Base-by-base conservation (phyloP, 2,329 filamentous ascomycete genomes). In the Fusarium verrucosum region DNA sequence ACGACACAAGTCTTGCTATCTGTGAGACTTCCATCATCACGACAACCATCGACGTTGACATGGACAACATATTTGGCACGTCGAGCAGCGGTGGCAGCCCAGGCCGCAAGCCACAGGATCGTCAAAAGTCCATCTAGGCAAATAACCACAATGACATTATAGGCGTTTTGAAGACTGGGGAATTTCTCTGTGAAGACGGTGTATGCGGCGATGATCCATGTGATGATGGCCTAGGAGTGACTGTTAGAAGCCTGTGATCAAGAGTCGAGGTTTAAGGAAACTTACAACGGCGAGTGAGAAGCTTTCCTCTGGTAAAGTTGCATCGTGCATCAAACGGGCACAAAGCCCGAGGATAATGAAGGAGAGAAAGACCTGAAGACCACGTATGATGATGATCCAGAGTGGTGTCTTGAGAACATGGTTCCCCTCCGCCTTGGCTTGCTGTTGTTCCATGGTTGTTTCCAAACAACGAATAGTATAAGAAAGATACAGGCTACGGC, bases 101-200 rank as follows among this genome's bases (percentile, higher is more conserved):
- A 79, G n/a, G 77, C 75, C 0, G 79, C 75, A 17, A 84, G 78
- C 82, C 82, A 84, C 50, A 84, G 75, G 53, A 84, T 65, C 42
- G 79, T 66, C 71, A 83, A 73, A 38, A 82, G 70, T 5, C 69
- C 74, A 41, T 83, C 81, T 20, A 83, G 73, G 14, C 72, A 72
- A 9, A 83, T 70, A 10, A 82, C 73, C 36, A 80, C 81, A 62
- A 79, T 75, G 54, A 82, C 75, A 61, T 83, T 78, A 66, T 84
- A 83, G 17, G 72, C 67, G 2, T 50, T 22, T 19, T 72, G 77
- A 35, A 78, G 73, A 6, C 68, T 57, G 8, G 72, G 10, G 16
- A 80, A 58, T 51, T 77, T 80, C 55, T 82, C 81, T 19, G 80
- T 72, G 4, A 80, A 61, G 62, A 83, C 45, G 19, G 72, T 67